Conservation (phyloP, 805 yeast species). For the Lipomyces starkeyi region DNA sequence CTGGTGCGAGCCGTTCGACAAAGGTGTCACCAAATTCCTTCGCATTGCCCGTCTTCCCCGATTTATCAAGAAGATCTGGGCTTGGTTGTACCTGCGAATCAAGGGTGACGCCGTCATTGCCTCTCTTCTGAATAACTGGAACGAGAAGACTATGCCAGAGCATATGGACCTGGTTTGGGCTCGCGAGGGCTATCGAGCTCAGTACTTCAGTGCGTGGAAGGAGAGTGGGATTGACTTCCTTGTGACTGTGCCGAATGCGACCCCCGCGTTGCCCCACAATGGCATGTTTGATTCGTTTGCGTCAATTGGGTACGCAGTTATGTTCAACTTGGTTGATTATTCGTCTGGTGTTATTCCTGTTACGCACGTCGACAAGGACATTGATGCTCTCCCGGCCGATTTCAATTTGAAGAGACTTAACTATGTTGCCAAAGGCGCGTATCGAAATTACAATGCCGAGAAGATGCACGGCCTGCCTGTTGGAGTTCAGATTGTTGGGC, state of each 20-base stretch:
- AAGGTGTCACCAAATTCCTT: slow-evolving; percentile 47
- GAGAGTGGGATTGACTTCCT: slow-evolving; percentile 49
- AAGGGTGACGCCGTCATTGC: slow-evolving; percentile 49
- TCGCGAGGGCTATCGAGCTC: slow-evolving; percentile 48
- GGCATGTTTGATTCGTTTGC: slow-evolving; percentile 48
- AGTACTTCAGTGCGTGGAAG: slow-evolving; percentile 47
- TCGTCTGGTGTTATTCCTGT: slow-evolving; percentile 65
- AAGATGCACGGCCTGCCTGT: slow-evolving; percentile 66
- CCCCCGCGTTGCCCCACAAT: slow-evolving; percentile 52
- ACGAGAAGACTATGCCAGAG: slow-evolving; percentile 46
- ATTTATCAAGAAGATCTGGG: slow-evolving; percentile 46
- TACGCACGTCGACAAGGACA: slow-evolving; percentile 55
- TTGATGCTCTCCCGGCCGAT: slow-evolving; percentile 45
- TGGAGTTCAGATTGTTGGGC: slow-evolving; percentile 69
- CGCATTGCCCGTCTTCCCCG: slow-evolving; percentile 47
- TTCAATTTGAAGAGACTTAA: slow-evolving; percentile 45
- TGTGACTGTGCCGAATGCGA: slow-evolving; percentile 51
- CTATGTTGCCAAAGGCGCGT: slow-evolving; percentile 54
- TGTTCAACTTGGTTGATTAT: slow-evolving; percentile 62
- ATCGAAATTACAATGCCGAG: slow-evolving; percentile 56
- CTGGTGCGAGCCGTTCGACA: slow-evolving; percentile 48
- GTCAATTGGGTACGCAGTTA: slow-evolving; percentile 59
- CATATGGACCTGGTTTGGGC: slow-evolving; percentile 47
- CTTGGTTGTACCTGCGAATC: slow-evolving; percentile 46
- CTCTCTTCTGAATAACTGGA: slow-evolving; percentile 47